Conservation (phyloP, 164 flowering plant species). For the Vitis rupestris region DNA sequence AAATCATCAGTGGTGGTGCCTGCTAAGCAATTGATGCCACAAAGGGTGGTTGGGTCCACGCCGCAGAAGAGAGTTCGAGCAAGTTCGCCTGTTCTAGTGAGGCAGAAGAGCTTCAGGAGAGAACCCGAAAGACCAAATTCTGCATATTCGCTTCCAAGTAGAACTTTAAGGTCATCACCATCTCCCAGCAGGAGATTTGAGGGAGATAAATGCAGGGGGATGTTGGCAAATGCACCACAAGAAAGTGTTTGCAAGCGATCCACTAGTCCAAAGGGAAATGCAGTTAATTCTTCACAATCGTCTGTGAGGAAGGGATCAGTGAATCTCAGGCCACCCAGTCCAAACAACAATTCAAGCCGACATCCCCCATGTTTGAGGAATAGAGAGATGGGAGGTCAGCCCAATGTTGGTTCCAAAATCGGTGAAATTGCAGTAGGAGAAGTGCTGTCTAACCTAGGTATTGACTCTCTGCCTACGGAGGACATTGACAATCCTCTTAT, state of each 20-base stretch:
- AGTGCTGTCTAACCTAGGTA: slow-evolving; percentile 17
- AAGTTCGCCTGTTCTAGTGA: slow-evolving; percentile 30
- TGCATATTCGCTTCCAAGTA: slow-evolving; percentile 6
- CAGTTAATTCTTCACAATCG: slow-evolving; percentile 1
- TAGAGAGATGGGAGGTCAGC: slow-evolving; percentile 21
- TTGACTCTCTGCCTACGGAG: slow-evolving; percentile 30
- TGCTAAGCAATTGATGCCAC: slow-evolving; percentile 8
- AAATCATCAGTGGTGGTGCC: not conserved
- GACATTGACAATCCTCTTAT: slow-evolving; percentile 71
- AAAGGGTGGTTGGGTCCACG: slow-evolving; percentile 2
- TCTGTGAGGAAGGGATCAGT: slow-evolving; percentile 15
- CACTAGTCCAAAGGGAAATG: slow-evolving; percentile 15
- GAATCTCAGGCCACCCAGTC: slow-evolving; percentile 22
- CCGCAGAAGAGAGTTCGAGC: slow-evolving; percentile 36
- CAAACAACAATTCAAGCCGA: slow-evolving; percentile 6
- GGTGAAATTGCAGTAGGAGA: slow-evolving; percentile 29
- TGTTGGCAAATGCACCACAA: slow-evolving; percentile 1
- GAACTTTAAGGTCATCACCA: slow-evolving; percentile 29
- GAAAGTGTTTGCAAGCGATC: slow-evolving; percentile 6
- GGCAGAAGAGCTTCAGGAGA: slow-evolving; percentile 47
- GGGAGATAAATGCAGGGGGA: slow-evolving; percentile 14
- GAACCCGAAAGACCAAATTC: slow-evolving; percentile 19
- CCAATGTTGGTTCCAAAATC: slow-evolving; percentile 19
- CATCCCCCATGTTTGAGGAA: slow-evolving; percentile 19
- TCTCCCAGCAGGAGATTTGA: slow-evolving; percentile 48